A percentile compares a stretch with the other conserved stretches of the same genome.
Evolutionary conservation across 352 stramenopile species (phyloP).

Genomic region (Poterioochromonas sp.): DNA sequence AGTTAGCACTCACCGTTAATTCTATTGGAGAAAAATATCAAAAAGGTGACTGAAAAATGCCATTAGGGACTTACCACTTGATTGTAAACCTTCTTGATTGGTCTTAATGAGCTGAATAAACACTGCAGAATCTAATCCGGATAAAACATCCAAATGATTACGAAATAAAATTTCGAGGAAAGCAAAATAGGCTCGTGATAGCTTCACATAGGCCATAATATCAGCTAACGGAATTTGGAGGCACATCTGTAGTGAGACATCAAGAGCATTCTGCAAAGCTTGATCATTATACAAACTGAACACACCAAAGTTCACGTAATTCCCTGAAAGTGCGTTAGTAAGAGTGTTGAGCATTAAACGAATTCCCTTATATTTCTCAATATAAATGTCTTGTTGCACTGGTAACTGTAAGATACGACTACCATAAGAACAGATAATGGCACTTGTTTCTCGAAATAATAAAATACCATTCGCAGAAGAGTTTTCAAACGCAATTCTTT

Average conservation of each 20-base stretch:
- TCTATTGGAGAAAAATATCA: conserved; percentile 8
- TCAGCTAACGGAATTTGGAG: conserved; percentile 85
- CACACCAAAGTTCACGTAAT: conserved; percentile 98
- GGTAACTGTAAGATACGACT: conserved; percentile 55
- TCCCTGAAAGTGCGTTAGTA: conserved; percentile 69
- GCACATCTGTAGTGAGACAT: conserved; percentile 85
- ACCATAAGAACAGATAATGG: conserved; percentile 88
- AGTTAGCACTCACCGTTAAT: background rate
- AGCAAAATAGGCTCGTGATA: conserved; percentile 93
- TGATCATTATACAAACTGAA: conserved; percentile 97
- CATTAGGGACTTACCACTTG: conserved; percentile 46
- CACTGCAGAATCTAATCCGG: conserved; percentile 77
- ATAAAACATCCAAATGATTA: conserved; percentile 87
- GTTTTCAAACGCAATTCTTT: conserved; percentile 95
- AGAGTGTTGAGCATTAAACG: conserved; percentile 81
- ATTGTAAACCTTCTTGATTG: conserved; percentile 66
- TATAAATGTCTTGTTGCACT: conserved; percentile 64
- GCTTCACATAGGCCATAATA: conserved; percentile 89
- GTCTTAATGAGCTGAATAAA: conserved; percentile 92
- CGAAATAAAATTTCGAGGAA: conserved; percentile 96
- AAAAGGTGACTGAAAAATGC: background rate
- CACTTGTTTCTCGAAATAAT: conserved; percentile 88
- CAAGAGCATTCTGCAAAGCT: conserved; percentile 78
- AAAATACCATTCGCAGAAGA: conserved; percentile 94
- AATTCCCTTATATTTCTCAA: conserved; percentile 89